Percentiles rank a stretch among this genome's conserved stretches.
Conservation (phyloP, 495 filamentous ascomycete species). For the Penicillium robsamsonii region DNA sequence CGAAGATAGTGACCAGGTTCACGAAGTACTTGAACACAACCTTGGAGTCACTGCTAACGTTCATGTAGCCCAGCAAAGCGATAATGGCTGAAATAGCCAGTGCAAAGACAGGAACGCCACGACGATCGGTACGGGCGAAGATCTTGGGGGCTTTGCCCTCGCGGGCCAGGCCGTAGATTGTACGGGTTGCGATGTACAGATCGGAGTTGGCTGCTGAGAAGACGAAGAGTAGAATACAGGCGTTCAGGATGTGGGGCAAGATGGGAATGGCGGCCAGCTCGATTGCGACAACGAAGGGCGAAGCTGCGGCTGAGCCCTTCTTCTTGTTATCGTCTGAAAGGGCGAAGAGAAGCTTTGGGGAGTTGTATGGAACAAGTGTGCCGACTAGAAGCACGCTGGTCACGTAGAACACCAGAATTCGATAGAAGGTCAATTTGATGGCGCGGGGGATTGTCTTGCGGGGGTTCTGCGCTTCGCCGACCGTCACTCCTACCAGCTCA, state of each 20-base stretch:
- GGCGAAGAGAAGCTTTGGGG: conserved; percentile 53
- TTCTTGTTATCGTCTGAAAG: conserved; percentile 18
- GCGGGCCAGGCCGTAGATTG: conserved; percentile 73
- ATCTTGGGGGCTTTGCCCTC: conserved; percentile 73
- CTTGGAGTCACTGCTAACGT: conserved; percentile 64
- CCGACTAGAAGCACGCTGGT: conserved; percentile 53
- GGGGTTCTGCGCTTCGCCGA: conserved; percentile 73
- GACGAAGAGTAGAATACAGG: conserved; percentile 73
- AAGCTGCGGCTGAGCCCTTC: conserved; percentile 49
- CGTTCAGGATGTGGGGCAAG: conserved; percentile 59
- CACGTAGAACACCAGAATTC: conserved; percentile 79
- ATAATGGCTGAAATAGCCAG: conserved; percentile 55
- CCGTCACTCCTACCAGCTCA: conserved; percentile 73
- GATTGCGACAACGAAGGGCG: conserved; percentile 64
- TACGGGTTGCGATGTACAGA: conserved; percentile 77
- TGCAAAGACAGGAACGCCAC: conserved; percentile 73
- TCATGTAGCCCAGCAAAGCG: conserved; percentile 71
- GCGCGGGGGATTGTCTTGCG: conserved; percentile 73
- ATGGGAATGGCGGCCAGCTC: conserved; percentile 37
- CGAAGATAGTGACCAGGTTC: conserved; percentile 78
- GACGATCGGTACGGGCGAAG: conserved; percentile 65
- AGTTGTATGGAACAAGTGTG: conserved; percentile 57
- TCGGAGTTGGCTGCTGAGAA: conserved; percentile 74
- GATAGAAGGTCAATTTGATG: conserved; percentile 78
- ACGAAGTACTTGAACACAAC: conserved; percentile 82